A percentile compares a stretch with the other conserved stretches of the same genome.
phyloP scores from a whole-genome alignment of 768 basidiomycete species.

The Leucocoprinus leucothites region DNA sequence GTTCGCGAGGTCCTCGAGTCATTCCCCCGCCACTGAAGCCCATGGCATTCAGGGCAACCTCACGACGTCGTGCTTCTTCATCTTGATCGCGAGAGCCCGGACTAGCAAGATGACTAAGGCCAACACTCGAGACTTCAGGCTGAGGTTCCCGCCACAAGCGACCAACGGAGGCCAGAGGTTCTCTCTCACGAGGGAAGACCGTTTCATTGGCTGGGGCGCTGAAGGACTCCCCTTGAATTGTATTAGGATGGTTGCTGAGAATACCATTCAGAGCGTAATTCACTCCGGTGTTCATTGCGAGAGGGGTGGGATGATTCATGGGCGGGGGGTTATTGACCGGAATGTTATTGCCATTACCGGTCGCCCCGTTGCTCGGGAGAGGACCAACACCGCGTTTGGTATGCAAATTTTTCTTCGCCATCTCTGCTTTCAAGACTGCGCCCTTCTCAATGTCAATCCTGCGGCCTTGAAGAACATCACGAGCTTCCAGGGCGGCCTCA shows the following conservation, averaged over 20 bases:
- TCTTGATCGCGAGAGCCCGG: constrained; percentile 20
- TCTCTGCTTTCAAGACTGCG: constrained; percentile 92
- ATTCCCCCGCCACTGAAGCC: constrained; percentile 32
- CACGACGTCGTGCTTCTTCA: constrained; percentile 49
- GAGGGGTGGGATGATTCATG: constrained; percentile 17
- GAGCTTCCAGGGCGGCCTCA: constrained; percentile 81
- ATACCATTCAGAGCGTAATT: background rate
- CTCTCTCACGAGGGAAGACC: constrained; percentile 13
- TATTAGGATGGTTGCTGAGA: background rate
- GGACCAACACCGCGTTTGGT: constrained; percentile 90
- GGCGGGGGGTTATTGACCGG: constrained; percentile 15
- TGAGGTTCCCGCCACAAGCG: constrained; percentile 17
- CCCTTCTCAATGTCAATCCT: constrained; percentile 93
- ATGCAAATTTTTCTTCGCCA: constrained; percentile 99
- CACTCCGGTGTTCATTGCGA: background rate
- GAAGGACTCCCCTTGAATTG: constrained; percentile 6
- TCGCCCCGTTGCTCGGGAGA: constrained; percentile 32
- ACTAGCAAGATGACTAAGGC: constrained; percentile 4
- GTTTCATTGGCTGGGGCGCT: constrained; percentile 4
- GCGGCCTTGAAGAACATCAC: constrained; percentile 85
- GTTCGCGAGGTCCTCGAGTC: constrained; percentile 57
- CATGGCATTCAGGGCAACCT: constrained; percentile 33
- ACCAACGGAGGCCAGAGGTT: constrained; percentile 13
- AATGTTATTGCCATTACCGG: constrained; percentile 19
- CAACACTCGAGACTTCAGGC: constrained; percentile 10